Evolutionary conservation across 495 filamentous ascomycete species (phyloP).

Genomic region (Penicillium ucsense): DNA sequence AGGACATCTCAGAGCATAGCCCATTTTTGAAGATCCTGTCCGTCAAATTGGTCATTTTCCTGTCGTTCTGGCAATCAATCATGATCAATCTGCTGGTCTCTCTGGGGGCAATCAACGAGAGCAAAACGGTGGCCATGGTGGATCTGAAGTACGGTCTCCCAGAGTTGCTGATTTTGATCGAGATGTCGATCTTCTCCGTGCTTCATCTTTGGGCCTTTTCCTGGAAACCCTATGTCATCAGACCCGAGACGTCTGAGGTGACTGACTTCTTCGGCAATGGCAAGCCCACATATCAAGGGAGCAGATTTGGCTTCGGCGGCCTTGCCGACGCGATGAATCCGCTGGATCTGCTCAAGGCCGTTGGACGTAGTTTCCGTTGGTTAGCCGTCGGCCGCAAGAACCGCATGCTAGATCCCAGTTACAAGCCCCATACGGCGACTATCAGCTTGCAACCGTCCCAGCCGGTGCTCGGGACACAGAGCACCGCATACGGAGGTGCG

Average conservation of each 20-base stretch:
- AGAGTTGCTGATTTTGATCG: conserved; percentile 67
- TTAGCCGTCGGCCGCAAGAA: conserved; percentile 60
- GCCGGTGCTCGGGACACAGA: conserved; percentile 3
- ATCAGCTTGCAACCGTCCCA: conserved; percentile 24
- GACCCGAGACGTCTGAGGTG: conserved; percentile 24
- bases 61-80: conserved; percentile 86
- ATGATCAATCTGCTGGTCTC: conserved; percentile 63
- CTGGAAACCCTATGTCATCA: conserved; percentile 53
- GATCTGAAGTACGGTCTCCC: conserved; percentile 80
- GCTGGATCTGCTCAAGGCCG: conserved; percentile 73
- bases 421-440: conserved; percentile 24
- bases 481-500: conserved; percentile 28
- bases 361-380: conserved; percentile 71
- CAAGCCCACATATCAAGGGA: conserved; percentile 47
- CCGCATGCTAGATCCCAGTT: conserved; percentile 43
- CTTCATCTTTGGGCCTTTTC: conserved; percentile 80
- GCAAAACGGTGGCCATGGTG: conserved; percentile 49
- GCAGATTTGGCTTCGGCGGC: conserved; percentile 51
- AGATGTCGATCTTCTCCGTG: conserved; percentile 77
- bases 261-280: conserved; percentile 41
- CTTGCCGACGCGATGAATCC: conserved; percentile 69
- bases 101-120: conserved; percentile 49
- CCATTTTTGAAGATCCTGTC: conserved; percentile 79
- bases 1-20: conserved; percentile 55
- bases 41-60: conserved; percentile 91